Evolutionary conservation across 2,329 filamentous ascomycete genomes (phyloP).

Genomic region (Xylariaceae sp.): DNA sequence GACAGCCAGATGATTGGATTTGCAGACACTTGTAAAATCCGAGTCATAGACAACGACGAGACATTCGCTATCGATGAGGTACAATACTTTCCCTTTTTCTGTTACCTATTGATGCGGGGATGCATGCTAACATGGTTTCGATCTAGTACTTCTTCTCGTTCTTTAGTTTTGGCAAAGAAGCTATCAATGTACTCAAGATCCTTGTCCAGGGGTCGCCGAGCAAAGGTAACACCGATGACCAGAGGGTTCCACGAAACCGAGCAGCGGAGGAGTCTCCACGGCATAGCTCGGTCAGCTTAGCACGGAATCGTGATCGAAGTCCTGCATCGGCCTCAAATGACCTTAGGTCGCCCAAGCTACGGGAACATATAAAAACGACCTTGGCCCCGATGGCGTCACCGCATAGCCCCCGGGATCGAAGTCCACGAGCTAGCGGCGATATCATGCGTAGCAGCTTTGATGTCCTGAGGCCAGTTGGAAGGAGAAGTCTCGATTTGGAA

Average conservation of each 20-base stretch:
- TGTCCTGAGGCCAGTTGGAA: slow-evolving; percentile 39
- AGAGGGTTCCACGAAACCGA: slow-evolving; percentile 3
- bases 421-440: slow-evolving; percentile 54
- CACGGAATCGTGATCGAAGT: not conserved
- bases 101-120: not conserved
- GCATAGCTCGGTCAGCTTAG: not conserved
- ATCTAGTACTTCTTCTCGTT: slow-evolving; percentile 93
- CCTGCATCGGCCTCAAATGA: slow-evolving; percentile 8
- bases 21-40: slow-evolving; percentile 88
- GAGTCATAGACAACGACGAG: slow-evolving; percentile 89
- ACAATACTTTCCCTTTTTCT: not conserved
- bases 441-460: slow-evolving; percentile 51
- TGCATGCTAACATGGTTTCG: slow-evolving; percentile 17
- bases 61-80: slow-evolving; percentile 94
- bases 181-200: slow-evolving; percentile 70
- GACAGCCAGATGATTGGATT: slow-evolving; percentile 87
- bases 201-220: slow-evolving; percentile 63
- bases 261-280: slow-evolving; percentile 4
- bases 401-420: slow-evolving; percentile 36
- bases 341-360: slow-evolving; percentile 38
- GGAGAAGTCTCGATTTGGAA: slow-evolving; percentile 51
- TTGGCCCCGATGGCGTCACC: slow-evolving; percentile 48
- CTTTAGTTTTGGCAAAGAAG: slow-evolving; percentile 80
- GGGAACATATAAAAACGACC: slow-evolving; percentile 58
- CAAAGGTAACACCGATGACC: slow-evolving; percentile 22